Evolutionary conservation across 106 monocot species (phyloP).

Genomic region (Apostasia ramifera): DNA sequence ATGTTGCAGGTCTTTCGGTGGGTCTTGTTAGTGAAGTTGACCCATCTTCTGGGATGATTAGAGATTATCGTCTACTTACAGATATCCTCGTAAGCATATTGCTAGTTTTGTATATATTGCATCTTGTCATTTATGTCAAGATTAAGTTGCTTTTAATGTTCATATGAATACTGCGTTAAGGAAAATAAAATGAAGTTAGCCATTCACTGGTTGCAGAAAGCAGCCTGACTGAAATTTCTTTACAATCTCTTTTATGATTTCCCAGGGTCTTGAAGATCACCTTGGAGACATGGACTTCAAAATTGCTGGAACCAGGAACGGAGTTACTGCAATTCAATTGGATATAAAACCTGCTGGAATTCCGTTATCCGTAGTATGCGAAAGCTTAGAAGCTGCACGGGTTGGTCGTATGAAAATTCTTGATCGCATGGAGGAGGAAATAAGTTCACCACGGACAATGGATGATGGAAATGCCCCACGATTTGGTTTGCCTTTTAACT

Average conservation of each 20-base stretch:
- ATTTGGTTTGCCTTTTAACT: conserved; percentile 36
- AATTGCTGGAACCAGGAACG: conserved; percentile 89
- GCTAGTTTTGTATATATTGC: neutral
- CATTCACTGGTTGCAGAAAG: neutral
- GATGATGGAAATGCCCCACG: conserved; percentile 58
- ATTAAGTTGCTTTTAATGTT: no score
- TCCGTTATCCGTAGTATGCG: conserved; percentile 88
- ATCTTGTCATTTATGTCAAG: no score
- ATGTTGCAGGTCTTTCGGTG: conserved; percentile 94
- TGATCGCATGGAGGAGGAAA: conserved; percentile 82
- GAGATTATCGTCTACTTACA: conserved; percentile 82
- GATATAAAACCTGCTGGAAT: conserved; percentile 99
- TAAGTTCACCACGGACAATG: conserved; percentile 49
- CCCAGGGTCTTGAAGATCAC: conserved; percentile 95
- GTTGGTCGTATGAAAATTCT: conserved; percentile 71
- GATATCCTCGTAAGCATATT: conserved; percentile 71
- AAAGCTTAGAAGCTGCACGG: conserved; percentile 69
- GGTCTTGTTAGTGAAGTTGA: conserved; percentile 90
- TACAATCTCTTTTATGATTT: neutral
- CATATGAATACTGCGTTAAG: no score
- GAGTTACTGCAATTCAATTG: conserved; percentile 87
- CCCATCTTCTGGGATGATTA: conserved; percentile 54
- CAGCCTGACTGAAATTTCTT: neutral
- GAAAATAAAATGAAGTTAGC: neutral
- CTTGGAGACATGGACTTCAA: conserved; percentile 99